A percentile compares a stretch with the other conserved stretches of the same genome.
phyloP scores from a whole-genome alignment of 2,329 filamentous ascomycete species.

The Colletotrichum cereale region DNA sequence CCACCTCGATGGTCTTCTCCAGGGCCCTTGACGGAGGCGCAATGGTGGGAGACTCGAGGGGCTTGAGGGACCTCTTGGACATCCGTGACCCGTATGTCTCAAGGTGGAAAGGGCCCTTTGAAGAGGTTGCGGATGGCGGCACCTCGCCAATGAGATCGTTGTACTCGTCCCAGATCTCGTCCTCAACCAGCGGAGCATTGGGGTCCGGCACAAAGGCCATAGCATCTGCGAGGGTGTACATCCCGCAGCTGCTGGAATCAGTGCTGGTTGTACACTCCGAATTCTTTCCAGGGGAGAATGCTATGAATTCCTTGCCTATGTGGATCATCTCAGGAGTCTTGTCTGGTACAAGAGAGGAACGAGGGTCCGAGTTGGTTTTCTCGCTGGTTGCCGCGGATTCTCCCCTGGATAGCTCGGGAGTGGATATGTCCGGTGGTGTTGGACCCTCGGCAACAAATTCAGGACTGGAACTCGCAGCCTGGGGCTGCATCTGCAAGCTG shows the following conservation, averaged over 20 bases:
- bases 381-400: constrained; percentile 50
- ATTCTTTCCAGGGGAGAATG: constrained; percentile 79
- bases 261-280: constrained; percentile 70
- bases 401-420: constrained; percentile 54
- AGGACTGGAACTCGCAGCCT: constrained; percentile 47
- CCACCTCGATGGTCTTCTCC: constrained; percentile 22
- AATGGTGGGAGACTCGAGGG: constrained; percentile 64
- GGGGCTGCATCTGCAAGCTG: constrained; percentile 58
- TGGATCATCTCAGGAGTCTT: constrained; percentile 49
- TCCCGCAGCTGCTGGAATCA: constrained; percentile 70
- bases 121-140: constrained; percentile 67
- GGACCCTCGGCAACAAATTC: constrained; percentile 58
- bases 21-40: constrained; percentile 27
- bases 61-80: constrained; percentile 50
- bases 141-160: constrained; percentile 85
- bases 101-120: constrained; percentile 69
- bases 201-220: constrained; percentile 75
- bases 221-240: constrained; percentile 69
- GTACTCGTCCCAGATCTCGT: constrained; percentile 96
- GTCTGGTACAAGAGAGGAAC: constrained; percentile 48
- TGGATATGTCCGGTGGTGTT: constrained; percentile 56
- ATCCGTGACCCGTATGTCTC: constrained; percentile 60
- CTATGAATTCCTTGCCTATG: constrained; percentile 74
- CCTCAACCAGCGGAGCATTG: constrained; percentile 75
- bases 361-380: constrained; percentile 48